These are phyloP conservation scores for Nemania sp. DNA, from an alignment of 2,329 filamentous ascomycete species.

Conservation along the genomic window DNA sequence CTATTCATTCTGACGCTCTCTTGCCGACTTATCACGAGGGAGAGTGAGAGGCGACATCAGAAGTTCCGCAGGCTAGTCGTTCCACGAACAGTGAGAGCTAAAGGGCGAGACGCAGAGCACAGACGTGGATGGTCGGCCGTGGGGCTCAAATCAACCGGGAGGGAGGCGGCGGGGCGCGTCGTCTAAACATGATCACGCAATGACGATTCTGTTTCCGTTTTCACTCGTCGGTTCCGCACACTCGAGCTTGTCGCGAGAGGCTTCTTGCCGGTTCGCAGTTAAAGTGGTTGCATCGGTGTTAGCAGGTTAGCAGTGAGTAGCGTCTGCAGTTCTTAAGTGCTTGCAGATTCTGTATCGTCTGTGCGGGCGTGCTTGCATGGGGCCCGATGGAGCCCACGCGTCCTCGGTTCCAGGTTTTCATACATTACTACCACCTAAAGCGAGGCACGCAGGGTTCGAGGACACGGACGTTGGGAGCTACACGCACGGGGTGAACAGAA, in stretches of 20 bases:
- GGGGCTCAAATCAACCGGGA: background rate
- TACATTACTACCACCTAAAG: background rate
- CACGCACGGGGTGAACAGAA: background rate
- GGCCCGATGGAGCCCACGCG: background rate
- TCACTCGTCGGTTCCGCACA: conserved; percentile 1
- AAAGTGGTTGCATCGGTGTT: conserved; percentile 18
- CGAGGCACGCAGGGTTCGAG: background rate
- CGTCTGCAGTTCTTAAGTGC: conserved; percentile 6
- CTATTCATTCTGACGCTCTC: background rate
- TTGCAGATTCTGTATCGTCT: conserved; percentile 2
- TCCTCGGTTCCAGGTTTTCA: conserved; percentile 14
- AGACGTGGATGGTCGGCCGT: conserved; percentile 19
- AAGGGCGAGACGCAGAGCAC: conserved; percentile 19
- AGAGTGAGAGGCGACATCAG: background rate
- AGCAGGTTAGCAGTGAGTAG: background rate
- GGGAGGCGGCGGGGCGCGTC: background rate
- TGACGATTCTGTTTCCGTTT: background rate
- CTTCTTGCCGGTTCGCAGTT: conserved; percentile 1
- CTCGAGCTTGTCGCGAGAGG: no score
- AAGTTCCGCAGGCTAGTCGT: conserved; percentile 11
- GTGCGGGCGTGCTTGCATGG: conserved; percentile 20
- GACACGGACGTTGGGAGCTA: conserved; percentile 2
- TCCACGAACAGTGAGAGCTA: conserved; percentile 1
- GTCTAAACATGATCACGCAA: no score
- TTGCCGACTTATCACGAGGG: background rate